Conservation (phyloP, 768 basidiomycete genomes). For the Wakefieldia striispora region DNA sequence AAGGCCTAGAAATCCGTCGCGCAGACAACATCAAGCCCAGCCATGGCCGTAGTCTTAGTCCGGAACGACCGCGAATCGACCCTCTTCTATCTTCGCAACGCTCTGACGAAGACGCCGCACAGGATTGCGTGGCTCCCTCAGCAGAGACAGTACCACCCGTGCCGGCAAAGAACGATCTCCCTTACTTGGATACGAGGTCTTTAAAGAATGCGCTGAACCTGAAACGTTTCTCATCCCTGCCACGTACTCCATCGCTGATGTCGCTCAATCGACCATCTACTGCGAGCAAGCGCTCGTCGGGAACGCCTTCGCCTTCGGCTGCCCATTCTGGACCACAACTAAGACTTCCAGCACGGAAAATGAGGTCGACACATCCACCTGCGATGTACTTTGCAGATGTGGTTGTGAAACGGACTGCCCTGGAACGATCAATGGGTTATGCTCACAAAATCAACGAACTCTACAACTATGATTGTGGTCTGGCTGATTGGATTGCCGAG, state of each 20-base stretch:
- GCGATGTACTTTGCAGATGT: conserved; percentile 76
- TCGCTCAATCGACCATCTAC: conserved; percentile 32
- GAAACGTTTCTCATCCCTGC: conserved; percentile 55
- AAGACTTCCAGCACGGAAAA: conserved; percentile 26
- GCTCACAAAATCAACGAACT: conserved; percentile 84
- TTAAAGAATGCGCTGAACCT: conserved; percentile 30
- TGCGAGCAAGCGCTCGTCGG: conserved; percentile 24
- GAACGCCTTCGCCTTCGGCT: conserved; percentile 30
- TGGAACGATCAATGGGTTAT: conserved; percentile 73
- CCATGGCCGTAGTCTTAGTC: conserved; percentile 4
- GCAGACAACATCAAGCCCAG: conserved; percentile 14
- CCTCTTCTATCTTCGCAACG: conserved; percentile 14
- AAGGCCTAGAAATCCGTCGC: conserved; percentile 34
- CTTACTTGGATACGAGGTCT: conserved; percentile 21
- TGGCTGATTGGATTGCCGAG: conserved; percentile 70
- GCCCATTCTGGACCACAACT: conserved; percentile 30
- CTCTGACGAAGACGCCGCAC: conserved; percentile 20
- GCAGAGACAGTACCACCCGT: conserved; percentile 28
- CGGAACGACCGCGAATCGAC: conserved; percentile 13
- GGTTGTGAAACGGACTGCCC: conserved; percentile 45
- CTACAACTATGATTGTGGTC: conserved; percentile 68
- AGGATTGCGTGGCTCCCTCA: conserved; percentile 15
- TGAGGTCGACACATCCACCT: conserved; percentile 49
- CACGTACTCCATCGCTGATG: conserved; percentile 64
- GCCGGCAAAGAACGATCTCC: conserved; percentile 27